phyloP scores from a whole-genome alignment of 768 basidiomycete genomes.

The Termitomyces sp. region DNA sequence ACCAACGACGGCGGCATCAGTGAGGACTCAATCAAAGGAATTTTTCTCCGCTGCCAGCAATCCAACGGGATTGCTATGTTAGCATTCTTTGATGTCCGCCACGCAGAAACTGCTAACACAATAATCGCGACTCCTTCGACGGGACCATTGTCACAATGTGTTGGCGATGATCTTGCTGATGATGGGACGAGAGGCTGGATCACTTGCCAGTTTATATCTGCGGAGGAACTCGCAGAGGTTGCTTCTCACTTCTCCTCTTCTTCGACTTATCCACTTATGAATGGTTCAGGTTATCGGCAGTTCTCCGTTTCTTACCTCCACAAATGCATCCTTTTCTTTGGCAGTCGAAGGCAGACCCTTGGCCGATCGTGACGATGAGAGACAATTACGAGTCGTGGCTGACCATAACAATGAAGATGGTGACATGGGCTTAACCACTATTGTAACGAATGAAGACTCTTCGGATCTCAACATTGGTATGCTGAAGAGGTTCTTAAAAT shows the following conservation, averaged over 20 bases:
- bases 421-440: constrained; percentile 1
- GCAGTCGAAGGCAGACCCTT: constrained; percentile 31
- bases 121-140: constrained; percentile 32
- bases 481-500: constrained; percentile 30
- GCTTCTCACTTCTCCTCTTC: constrained; percentile 14
- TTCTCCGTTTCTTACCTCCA: constrained; percentile 47
- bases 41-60: constrained; percentile 50
- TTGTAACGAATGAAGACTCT: constrained; percentile 1
- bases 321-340: constrained; percentile 51
- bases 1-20: constrained; percentile 3
- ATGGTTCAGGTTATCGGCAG: constrained; percentile 48
- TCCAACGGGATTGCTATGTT: constrained; percentile 53
- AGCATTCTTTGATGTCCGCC: constrained; percentile 59
- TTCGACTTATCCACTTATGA: constrained; percentile 7
- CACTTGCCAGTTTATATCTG: constrained; percentile 42
- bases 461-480: constrained; percentile 22
- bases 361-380: constrained; percentile 15
- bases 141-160: constrained; percentile 27
- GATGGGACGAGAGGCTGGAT: constrained; percentile 26
- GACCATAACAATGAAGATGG: constrained; percentile 11
- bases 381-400: constrained; percentile 7
- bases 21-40: constrained; percentile 46
- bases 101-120: constrained; percentile 45
- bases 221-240: constrained; percentile 45
- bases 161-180: constrained; percentile 24